A percentile compares a stretch with the other conserved stretches of the same genome.
Conservation (phyloP, 768 basidiomycete species). For the Kwoniella europaea region DNA sequence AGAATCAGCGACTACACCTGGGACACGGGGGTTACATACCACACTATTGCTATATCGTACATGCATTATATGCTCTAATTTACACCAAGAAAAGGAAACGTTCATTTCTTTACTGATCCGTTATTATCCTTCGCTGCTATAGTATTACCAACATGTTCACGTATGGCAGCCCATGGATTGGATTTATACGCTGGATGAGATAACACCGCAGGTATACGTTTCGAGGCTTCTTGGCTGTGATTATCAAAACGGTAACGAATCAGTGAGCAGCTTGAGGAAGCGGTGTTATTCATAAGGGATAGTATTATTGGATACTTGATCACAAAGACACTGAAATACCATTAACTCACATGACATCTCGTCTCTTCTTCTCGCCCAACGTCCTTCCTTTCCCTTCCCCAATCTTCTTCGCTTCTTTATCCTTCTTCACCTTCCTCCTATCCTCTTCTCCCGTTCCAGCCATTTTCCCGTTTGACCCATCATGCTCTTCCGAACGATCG, state of each 20-base stretch:
- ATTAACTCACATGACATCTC: constrained; percentile 52
- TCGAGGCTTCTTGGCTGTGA: constrained; percentile 32
- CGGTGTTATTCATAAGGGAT: no score
- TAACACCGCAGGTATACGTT: constrained; percentile 47
- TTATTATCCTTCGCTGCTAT: constrained; percentile 31
- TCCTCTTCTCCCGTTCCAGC: constrained; percentile 10
- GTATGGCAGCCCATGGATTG: constrained; percentile 55
- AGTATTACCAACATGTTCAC: constrained; percentile 52
- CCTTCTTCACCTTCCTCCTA: constrained; percentile 17
- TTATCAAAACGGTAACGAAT: background rate
- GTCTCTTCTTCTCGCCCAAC: constrained; percentile 50
- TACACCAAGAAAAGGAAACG: background rate
- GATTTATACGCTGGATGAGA: constrained; percentile 50
- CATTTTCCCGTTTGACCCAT: background rate
- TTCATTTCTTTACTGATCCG: background rate
- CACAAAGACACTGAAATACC: background rate
- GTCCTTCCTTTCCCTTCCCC: constrained; percentile 52
- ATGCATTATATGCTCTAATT: no score
- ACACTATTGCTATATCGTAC: no score
- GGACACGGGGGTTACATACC: no score
- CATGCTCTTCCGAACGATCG: constrained; percentile 10
- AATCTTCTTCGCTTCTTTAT: constrained; percentile 29
- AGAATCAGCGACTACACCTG: no score
- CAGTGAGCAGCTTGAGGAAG: no score
- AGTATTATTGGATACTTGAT: no score